Evolutionary conservation across 441 rosid genomes (phyloP), one percentile per base, ranked within the genome.

Genomic region (Arabidopsis lyrata): DNA sequence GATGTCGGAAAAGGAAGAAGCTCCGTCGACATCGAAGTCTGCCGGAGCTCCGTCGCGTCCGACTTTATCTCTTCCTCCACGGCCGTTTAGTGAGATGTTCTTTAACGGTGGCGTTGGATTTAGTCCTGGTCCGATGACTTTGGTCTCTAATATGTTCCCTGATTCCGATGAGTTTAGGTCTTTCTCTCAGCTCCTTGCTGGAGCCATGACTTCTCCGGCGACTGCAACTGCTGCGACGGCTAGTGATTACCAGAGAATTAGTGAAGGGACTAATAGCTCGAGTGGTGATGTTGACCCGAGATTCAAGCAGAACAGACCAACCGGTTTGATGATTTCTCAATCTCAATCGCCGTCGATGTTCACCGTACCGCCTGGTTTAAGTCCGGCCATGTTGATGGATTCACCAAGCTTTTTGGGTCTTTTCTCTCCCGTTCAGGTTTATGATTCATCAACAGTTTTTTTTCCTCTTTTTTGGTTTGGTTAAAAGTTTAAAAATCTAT

Each of bases 51-150:
- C 77, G 66, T 22, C 82, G 12, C 74, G 92, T 2, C 91, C 96
- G 10, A 79, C 86, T 60, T 79, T 94, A n/a, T 64, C 85, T 10
- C 93, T 88, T 38, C 96, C 96, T 5, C 90, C 95, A 5, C 86
- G 93, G 45, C 86, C 88, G 8, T 82, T 82, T 9, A 18, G 62
- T 13, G 96, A 87, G 60, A 64, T 86, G 31, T 22, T 85, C 18
- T 80, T 85, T 72, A 70, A 66, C 70, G 77, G 74, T 53, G 90
- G 86, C 1, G 56, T 81, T 74, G 96, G 90, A 7, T 89, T 89
- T 62, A 94, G 96, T 16, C 98, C 97, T n/a, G 96, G 98, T 9
- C 97, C 97, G 42, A 90, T 91, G 93, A 90, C 98, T 73, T 83
- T 94, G 13, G 88, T 91, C 77, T 91, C 97, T 4, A 85, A 66